Evolutionary conservation across 2,329 filamentous ascomycete genomes (phyloP).

Genomic region (Ceratocystis harringtonii): DNA sequence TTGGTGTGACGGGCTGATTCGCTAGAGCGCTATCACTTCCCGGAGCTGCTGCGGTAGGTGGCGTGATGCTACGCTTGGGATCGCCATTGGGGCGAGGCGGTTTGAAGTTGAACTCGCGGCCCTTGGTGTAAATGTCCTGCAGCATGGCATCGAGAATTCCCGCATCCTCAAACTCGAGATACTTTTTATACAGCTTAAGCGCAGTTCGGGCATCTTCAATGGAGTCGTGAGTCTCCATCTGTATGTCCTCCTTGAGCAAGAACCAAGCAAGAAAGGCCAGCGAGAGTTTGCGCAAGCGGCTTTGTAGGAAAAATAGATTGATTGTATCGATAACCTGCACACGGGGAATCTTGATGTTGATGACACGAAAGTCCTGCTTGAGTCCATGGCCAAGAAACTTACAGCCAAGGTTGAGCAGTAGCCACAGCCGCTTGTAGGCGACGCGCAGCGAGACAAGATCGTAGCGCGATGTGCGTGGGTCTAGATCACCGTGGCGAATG

Average conservation of each 20-base stretch:
- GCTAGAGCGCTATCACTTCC: neutral
- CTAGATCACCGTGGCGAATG: conserved; percentile 72
- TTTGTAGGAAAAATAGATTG: conserved; percentile 72
- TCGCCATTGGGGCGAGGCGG: conserved; percentile 28
- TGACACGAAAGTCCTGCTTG: conserved; percentile 90
- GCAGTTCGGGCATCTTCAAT: conserved; percentile 92
- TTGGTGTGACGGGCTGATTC: conserved; percentile 12
- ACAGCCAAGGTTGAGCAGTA: conserved; percentile 85
- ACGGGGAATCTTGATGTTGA: conserved; percentile 91
- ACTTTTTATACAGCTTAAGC: conserved; percentile 76
- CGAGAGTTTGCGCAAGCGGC: conserved; percentile 71
- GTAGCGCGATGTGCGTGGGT: conserved; percentile 61
- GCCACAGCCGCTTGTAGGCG: conserved; percentile 96
- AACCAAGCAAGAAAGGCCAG: conserved; percentile 85
- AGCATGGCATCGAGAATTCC: conserved; percentile 72
- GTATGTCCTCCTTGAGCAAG: conserved; percentile 84
- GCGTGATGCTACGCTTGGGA: conserved; percentile 11
- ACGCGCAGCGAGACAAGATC: conserved; percentile 77
- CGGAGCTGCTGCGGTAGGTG: neutral
- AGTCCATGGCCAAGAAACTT: conserved; percentile 88
- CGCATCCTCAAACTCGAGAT: conserved; percentile 73
- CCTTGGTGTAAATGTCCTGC: conserved; percentile 61
- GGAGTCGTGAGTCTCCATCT: conserved; percentile 80
- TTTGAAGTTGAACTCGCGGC: conserved; percentile 36
- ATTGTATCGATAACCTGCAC: conserved; percentile 88